Conservation (phyloP, 306 rosid genomes). For the barrel medic (Medicago truncatula) region DNA sequence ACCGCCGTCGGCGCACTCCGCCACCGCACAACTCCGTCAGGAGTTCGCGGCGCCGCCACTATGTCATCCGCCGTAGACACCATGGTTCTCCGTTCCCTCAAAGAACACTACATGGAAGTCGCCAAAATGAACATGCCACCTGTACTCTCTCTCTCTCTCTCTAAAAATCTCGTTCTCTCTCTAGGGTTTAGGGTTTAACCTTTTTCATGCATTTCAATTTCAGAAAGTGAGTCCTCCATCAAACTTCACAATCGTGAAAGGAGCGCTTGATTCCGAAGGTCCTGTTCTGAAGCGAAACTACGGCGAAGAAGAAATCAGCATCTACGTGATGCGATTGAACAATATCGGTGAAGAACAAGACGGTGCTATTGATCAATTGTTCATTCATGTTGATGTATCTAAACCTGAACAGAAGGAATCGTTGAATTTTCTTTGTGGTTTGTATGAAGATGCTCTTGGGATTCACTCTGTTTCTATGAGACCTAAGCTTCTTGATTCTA, state of each 20-base stretch:
- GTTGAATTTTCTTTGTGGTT: constrained; percentile 73
- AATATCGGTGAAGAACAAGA: constrained; percentile 52
- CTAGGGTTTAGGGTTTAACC: constrained; percentile 41
- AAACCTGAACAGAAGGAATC: constrained; percentile 68
- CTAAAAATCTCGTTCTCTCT: neutral
- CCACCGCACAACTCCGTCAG: constrained; percentile 32
- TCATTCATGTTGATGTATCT: constrained; percentile 76
- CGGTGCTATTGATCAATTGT: constrained; percentile 68
- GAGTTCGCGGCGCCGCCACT: constrained; percentile 46
- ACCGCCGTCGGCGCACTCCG: constrained; percentile 49
- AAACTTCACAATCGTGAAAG: constrained; percentile 70
- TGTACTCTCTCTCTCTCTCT: constrained; percentile 48
- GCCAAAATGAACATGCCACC: constrained; percentile 88
- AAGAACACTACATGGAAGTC: constrained; percentile 86
- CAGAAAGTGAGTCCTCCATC: constrained; percentile 88
- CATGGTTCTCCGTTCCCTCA: constrained; percentile 80
- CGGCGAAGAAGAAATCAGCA: constrained; percentile 68
- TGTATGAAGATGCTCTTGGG: constrained; percentile 88
- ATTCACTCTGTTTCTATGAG: constrained; percentile 91
- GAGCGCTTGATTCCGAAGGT: constrained; percentile 72
- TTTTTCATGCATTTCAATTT: neutral
- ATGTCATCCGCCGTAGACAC: constrained; percentile 73
- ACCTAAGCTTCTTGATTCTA: constrained; percentile 50
- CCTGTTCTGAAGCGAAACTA: constrained; percentile 72
- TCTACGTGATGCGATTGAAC: constrained; percentile 72